Evolutionary conservation across 108 stramenopile species (phyloP).

Genomic region (Tribonema minus): DNA sequence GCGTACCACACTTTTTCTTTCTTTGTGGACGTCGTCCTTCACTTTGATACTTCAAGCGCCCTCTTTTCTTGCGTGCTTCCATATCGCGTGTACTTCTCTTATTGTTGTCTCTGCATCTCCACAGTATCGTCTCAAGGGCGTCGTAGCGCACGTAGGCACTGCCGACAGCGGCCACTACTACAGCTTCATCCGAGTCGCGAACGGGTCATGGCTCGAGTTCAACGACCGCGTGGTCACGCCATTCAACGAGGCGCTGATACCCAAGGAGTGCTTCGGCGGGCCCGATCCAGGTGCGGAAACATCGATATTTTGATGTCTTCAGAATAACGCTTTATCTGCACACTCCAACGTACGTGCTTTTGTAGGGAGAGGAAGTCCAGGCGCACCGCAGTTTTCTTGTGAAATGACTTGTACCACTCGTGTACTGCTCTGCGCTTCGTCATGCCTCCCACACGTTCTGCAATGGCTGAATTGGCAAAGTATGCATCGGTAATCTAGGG

Average conservation of each 20-base stretch:
- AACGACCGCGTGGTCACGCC: slow-evolving; percentile 58
- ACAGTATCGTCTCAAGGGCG: background rate
- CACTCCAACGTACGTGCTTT: background rate
- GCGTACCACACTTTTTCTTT: too few relatives aligned
- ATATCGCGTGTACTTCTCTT: too few relatives aligned
- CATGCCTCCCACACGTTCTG: too few relatives aligned
- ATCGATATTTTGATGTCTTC: background rate
- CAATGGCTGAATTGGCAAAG: too few relatives aligned
- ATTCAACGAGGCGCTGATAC: slow-evolving; percentile 47
- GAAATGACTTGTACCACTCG: background rate
- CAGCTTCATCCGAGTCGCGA: slow-evolving; percentile 25
- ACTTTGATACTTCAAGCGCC: too few relatives aligned
- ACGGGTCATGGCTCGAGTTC: slow-evolving; percentile 57
- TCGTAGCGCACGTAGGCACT: slow-evolving; percentile 59
- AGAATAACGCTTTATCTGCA: too few relatives aligned
- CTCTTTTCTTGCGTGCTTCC: too few relatives aligned
- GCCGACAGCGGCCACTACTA: slow-evolving; percentile 66
- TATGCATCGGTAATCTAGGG: too few relatives aligned
- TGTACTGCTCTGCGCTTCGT: background rate
- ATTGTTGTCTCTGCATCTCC: background rate
- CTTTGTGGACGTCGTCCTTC: too few relatives aligned
- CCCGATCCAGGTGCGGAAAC: background rate
- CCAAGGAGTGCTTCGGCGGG: slow-evolving; percentile 61
- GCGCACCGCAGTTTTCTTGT: background rate
- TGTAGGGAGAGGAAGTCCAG: background rate